phyloP scores from a whole-genome alignment of 2,329 filamentous ascomycete genomes.

The Cadophora malorum region DNA sequence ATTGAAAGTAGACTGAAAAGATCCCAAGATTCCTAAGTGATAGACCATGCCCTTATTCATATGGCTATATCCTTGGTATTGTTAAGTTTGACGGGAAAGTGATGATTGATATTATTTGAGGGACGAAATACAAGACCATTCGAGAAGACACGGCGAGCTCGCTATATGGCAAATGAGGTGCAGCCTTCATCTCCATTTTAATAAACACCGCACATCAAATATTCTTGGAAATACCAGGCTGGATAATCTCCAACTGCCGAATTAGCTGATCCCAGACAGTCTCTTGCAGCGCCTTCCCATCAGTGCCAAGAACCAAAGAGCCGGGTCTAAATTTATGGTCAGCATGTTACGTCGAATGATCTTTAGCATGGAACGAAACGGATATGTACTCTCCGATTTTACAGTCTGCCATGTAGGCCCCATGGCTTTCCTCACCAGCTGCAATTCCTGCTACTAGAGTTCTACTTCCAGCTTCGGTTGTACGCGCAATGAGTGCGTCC shows the following conservation, averaged over 20 bases:
- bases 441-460: slow-evolving; percentile 50
- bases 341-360: neutral
- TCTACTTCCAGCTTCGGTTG: slow-evolving; percentile 55
- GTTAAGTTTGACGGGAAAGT: too few species aligned
- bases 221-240: slow-evolving; percentile 46
- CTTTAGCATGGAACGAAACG: neutral
- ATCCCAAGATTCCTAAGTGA: too few species aligned
- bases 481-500: slow-evolving; percentile 49
- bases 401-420: slow-evolving; percentile 37
- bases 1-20: too few species aligned
- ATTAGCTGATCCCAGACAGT: slow-evolving; percentile 51
- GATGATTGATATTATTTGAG: neutral
- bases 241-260: slow-evolving; percentile 49
- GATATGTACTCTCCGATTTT: slow-evolving; percentile 20
- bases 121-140: neutral
- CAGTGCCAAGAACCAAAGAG: slow-evolving; percentile 43
- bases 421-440: slow-evolving; percentile 42
- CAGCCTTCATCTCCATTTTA: neutral
- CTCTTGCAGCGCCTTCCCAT: slow-evolving; percentile 47
- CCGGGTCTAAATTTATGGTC: slow-evolving; percentile 32
- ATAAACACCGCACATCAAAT: neutral
- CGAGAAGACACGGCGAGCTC: too few species aligned
- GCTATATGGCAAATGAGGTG: too few species aligned
- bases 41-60: too few species aligned
- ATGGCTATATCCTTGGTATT: too few species aligned